These are phyloP conservation scores for Phaeodactylum tricornutum DNA, from an alignment of 108 stramenopile genomes.

Conservation along the genomic window DNA sequence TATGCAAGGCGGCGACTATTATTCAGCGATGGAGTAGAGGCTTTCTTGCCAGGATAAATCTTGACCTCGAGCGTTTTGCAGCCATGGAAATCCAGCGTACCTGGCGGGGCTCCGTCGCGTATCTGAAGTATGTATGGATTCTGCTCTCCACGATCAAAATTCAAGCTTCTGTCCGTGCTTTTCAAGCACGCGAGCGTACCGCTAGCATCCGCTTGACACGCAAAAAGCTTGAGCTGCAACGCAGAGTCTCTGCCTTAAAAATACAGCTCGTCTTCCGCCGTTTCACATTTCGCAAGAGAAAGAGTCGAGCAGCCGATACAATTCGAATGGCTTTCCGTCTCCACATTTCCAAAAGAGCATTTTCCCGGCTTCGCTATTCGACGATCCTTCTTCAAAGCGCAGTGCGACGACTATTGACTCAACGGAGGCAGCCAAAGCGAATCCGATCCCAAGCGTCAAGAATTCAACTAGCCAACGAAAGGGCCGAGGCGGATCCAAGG, in stretches of 20 bases:
- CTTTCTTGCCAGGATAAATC: conserved; percentile 17
- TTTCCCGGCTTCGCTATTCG: background rate
- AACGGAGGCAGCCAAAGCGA: conserved; percentile 10
- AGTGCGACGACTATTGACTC: conserved; percentile 10
- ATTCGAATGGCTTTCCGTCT: too few species aligned
- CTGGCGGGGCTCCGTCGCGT: conserved; percentile 40
- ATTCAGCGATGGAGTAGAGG: conserved; percentile 25
- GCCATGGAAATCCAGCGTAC: conserved; percentile 56
- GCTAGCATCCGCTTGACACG: background rate
- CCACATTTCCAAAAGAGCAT: background rate
- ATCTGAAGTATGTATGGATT: background rate
- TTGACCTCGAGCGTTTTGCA: conserved; percentile 27
- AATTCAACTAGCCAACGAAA: conserved; percentile 22
- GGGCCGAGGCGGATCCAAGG: conserved; percentile 24
- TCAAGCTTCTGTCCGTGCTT: conserved; percentile 23
- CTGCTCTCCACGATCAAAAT: conserved; percentile 16
- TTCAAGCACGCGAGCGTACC: background rate
- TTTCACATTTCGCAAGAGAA: too few species aligned
- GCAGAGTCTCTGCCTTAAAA: background rate
- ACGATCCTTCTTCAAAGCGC: conserved; percentile 12
- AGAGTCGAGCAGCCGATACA: too few species aligned
- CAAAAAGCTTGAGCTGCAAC: background rate
- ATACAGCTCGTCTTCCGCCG: background rate
- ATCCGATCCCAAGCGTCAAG: conserved; percentile 1
- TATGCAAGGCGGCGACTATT: background rate